Percentiles rank a stretch among this genome's conserved stretches.
These are phyloP conservation scores for Saposhnikovia divaricata DNA, from an alignment of 129 eudicot species.

Conservation along the genomic window DNA sequence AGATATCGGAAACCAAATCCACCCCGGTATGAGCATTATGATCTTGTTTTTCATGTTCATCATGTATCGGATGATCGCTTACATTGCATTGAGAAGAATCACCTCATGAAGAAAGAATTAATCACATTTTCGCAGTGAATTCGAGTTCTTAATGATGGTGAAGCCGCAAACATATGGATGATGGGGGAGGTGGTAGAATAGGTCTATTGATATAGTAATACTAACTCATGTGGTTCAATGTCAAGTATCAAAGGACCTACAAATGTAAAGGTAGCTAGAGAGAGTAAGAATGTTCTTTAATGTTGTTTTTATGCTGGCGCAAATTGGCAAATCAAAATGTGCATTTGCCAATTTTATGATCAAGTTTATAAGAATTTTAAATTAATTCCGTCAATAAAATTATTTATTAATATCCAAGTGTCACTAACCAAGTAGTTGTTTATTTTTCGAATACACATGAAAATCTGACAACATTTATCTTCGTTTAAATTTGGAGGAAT, in stretches of 20 bases:
- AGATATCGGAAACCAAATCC: constrained; percentile 61
- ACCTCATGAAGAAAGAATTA: constrained; percentile 10
- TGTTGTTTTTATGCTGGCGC: background rate
- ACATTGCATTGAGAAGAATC: constrained; percentile 57
- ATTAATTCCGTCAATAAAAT: background rate
- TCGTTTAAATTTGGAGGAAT: background rate
- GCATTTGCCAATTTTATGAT: background rate
- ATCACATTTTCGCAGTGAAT: background rate
- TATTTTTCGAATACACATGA: no score
- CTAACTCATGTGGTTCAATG: constrained; percentile 7
- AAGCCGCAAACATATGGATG: background rate
- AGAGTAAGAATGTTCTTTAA: background rate
- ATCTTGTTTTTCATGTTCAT: constrained; percentile 58
- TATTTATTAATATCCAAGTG: background rate
- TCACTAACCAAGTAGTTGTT: no score
- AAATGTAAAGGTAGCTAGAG: constrained; percentile 6
- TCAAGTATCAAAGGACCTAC: constrained; percentile 6
- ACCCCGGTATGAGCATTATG: constrained; percentile 33
- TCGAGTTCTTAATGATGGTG: background rate
- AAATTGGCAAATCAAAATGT: background rate
- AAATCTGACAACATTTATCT: no score
- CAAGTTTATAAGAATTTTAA: background rate
- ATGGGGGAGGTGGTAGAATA: background rate
- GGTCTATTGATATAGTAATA: constrained; percentile 7
- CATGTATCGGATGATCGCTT: constrained; percentile 77